Percentiles rank a stretch among this genome's conserved stretches.
Conservation (phyloP, 2,329 filamentous ascomycete species). For the Byssoonygena ceratinophila region DNA sequence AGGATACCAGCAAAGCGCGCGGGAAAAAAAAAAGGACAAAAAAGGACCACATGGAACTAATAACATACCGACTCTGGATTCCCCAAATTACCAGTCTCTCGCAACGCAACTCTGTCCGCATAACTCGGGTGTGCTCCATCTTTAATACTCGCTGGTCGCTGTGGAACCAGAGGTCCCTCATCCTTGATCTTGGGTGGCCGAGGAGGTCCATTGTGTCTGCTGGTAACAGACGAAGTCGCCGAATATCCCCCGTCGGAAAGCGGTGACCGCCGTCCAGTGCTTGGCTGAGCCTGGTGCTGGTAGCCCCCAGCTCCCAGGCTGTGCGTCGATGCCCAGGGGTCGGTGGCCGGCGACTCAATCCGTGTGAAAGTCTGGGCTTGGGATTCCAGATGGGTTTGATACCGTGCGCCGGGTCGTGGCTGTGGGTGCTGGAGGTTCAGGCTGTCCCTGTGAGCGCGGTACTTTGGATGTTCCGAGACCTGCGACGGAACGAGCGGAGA, state of each 20-base stretch:
- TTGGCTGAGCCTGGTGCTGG: conserved; percentile 19
- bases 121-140: conserved; percentile 30
- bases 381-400: conserved; percentile 51
- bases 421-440: conserved; percentile 55
- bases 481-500: conserved; percentile 54
- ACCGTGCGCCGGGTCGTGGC: conserved; percentile 51
- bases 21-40: background rate
- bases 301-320: conserved; percentile 26
- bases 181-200: conserved; percentile 47
- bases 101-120: conserved; percentile 33
- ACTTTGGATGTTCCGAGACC: conserved; percentile 49
- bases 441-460: conserved; percentile 54
- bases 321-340: conserved; percentile 38
- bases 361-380: conserved; percentile 47
- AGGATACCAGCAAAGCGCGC: background rate
- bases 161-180: conserved; percentile 50
- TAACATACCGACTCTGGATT: conserved; percentile 23
- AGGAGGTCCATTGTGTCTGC: conserved; percentile 34
- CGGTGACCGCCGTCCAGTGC: conserved; percentile 34
- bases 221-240: conserved; percentile 29
- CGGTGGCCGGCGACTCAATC: conserved; percentile 35
- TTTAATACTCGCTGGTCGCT: conserved; percentile 35
- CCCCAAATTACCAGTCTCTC: conserved; percentile 21
- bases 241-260: conserved; percentile 40
- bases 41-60: background rate